Conservation (phyloP, 768 basidiomycete species). For the Grammothele lineata region DNA sequence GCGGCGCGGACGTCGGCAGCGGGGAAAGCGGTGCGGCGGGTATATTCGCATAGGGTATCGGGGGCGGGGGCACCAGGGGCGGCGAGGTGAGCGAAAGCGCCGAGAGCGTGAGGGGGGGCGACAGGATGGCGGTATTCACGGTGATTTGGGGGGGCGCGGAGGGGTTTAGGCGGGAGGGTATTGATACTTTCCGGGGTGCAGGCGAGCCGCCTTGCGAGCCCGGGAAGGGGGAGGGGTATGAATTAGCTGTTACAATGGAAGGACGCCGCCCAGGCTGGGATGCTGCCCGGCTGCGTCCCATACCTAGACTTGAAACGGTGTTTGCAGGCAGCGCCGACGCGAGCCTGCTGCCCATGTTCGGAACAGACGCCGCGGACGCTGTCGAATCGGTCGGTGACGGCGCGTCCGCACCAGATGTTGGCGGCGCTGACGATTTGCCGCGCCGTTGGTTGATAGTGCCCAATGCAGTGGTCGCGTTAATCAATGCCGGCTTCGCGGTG, state of each 20-base stretch:
- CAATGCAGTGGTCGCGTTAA: constrained; percentile 55
- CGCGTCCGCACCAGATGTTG: constrained; percentile 22
- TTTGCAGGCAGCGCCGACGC: constrained; percentile 39
- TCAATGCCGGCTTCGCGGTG: constrained; percentile 31
- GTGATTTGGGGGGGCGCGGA: constrained; percentile 42
- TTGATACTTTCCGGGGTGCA: constrained; percentile 56
- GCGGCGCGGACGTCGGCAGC: constrained; percentile 67
- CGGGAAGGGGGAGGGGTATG: constrained; percentile 48
- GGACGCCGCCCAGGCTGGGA: constrained; percentile 78
- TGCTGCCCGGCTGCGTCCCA: constrained; percentile 57
- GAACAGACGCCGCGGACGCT: constrained; percentile 29
- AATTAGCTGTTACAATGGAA: constrained; percentile 48
- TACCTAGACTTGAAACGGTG: constrained; percentile 32
- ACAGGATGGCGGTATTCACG: constrained; percentile 48
- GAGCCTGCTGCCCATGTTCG: constrained; percentile 25
- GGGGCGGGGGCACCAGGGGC: constrained; percentile 43
- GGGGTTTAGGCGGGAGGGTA: constrained; percentile 55
- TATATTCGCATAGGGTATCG: constrained; percentile 49
- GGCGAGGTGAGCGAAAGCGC: constrained; percentile 24
- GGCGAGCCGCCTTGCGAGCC: constrained; percentile 39
- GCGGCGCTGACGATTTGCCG: constrained; percentile 58
- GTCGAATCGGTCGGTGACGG: constrained; percentile 38
- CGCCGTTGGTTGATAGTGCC: constrained; percentile 70
- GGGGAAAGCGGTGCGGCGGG: constrained; percentile 78
- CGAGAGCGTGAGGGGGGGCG: constrained; percentile 31